These are phyloP conservation scores for Prototheca wickerhamii DNA, from an alignment of 163 green algal species.

Conservation along the genomic window DNA sequence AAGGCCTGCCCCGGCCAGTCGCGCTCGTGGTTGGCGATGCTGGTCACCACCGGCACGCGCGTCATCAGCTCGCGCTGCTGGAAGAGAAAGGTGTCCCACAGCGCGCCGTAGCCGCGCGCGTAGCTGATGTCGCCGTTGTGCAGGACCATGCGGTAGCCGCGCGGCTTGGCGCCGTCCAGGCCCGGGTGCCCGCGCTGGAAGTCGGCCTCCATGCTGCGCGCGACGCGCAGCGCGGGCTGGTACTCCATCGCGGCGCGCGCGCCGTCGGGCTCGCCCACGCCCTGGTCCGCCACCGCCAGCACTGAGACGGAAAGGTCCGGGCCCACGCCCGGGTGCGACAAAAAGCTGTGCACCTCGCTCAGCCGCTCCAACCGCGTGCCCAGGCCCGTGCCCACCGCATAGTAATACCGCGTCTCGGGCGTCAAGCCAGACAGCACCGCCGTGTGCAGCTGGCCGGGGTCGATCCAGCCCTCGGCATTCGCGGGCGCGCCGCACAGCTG, in stretches of 20 bases:
- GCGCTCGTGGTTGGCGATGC: slow-evolving; percentile 58
- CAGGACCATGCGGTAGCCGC: slow-evolving; percentile 32
- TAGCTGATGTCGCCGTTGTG: slow-evolving; percentile 52
- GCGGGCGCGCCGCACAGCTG: slow-evolving; percentile 23
- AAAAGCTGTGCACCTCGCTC: slow-evolving; percentile 37
- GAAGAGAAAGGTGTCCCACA: slow-evolving; percentile 74
- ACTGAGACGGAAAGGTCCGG: slow-evolving; percentile 36
- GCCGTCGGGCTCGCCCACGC: slow-evolving; percentile 53
- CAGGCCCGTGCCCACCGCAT: slow-evolving; percentile 20
- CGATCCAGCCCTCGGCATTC: slow-evolving; percentile 18
- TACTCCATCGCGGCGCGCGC: slow-evolving; percentile 26
- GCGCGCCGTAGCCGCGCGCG: slow-evolving; percentile 35
- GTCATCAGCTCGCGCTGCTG: slow-evolving; percentile 51
- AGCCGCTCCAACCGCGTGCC: slow-evolving; percentile 20
- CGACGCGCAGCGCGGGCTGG: slow-evolving; percentile 28
- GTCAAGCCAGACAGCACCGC: slow-evolving; percentile 17
- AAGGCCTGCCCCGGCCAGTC: not conserved
- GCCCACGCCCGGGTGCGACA: slow-evolving; percentile 32
- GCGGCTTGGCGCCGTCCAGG: too few species aligned
- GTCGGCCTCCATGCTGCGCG: slow-evolving; percentile 27
- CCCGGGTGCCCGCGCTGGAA: not conserved
- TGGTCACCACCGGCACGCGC: slow-evolving; percentile 61
- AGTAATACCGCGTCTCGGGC: slow-evolving; percentile 21
- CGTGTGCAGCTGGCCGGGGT: slow-evolving; percentile 19
- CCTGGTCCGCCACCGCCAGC: slow-evolving; percentile 65